Conservation (phyloP, 2,329 filamentous ascomycete genomes). For the Fusarium sp. region DNA sequence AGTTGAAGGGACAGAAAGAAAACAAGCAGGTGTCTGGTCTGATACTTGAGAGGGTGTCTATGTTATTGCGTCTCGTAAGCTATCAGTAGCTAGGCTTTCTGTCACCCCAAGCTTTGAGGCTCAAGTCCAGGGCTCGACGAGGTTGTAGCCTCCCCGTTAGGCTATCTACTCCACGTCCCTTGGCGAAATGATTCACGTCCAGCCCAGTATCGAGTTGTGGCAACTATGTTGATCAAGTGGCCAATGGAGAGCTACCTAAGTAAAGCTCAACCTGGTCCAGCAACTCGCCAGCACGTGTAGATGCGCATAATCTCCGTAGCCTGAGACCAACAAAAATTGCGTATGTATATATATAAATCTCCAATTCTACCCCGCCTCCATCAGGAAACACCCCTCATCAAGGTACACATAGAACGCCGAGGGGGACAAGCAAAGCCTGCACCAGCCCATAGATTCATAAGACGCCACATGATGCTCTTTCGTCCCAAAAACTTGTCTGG, state of each 20-base stretch:
- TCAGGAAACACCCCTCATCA: slow-evolving; percentile 1
- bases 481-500: slow-evolving; percentile 24
- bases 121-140: slow-evolving; percentile 10
- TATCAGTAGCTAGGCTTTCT: neutral
- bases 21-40: neutral
- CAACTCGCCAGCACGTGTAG: neutral
- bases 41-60: neutral
- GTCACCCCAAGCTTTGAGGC: slow-evolving; percentile 5
- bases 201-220: neutral
- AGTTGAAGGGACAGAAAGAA: neutral
- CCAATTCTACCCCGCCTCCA: slow-evolving; percentile 8
- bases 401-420: slow-evolving; percentile 8
- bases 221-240: neutral
- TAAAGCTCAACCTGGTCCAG: neutral
- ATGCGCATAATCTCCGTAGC: neutral
- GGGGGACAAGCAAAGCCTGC: slow-evolving; percentile 19
- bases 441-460: slow-evolving; percentile 33
- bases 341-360: slow-evolving; percentile 1
- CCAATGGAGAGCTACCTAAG: slow-evolving; percentile 1
- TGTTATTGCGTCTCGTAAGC: neutral
- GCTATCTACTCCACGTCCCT: slow-evolving; percentile 11
- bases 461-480: slow-evolving; percentile 32
- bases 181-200: neutral
- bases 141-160: neutral
- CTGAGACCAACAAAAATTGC: neutral